These are phyloP conservation scores for Turnera subulata DNA, from an alignment of 345 rosid species.

Conservation along the genomic window DNA sequence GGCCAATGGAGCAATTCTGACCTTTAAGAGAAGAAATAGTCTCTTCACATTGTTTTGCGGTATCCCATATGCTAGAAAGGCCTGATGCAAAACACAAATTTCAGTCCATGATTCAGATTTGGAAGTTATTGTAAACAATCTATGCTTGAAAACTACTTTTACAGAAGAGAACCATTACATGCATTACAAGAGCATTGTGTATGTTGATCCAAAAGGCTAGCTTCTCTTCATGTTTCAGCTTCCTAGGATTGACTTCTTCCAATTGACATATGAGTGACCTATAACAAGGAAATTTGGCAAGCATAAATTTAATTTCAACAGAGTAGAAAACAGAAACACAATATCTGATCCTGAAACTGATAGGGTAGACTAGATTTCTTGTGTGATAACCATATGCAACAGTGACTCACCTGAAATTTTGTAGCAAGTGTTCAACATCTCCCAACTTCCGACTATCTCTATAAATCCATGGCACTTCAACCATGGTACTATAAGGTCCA, in stretches of 20 bases:
- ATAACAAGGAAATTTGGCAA: conserved; percentile 17
- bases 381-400: not conserved
- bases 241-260: conserved; percentile 71
- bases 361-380: not conserved
- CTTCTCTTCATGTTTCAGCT: conserved; percentile 81
- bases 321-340: not conserved
- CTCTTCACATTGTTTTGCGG: conserved; percentile 88
- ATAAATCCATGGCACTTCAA: conserved; percentile 81
- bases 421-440: conserved; percentile 74
- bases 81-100: conserved; percentile 33
- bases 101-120: not conserved
- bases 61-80: conserved; percentile 85
- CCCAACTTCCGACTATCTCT: conserved; percentile 71
- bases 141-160: not conserved
- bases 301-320: conserved; percentile 6
- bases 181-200: conserved; percentile 95
- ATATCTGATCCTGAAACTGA: not conserved
- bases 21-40: conserved; percentile 76
- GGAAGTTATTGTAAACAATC: not conserved
- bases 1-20: conserved; percentile 15
- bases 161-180: conserved; percentile 49
- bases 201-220: conserved; percentile 95
- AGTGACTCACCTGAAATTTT: conserved; percentile 70
- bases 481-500: conserved; percentile 83
- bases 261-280: conserved; percentile 76